Evolutionary conservation across 2,329 filamentous ascomycete species (phyloP), one percentile per base, ranked within the genome.

Genomic region (Pseudogymnoascus sp.): DNA sequence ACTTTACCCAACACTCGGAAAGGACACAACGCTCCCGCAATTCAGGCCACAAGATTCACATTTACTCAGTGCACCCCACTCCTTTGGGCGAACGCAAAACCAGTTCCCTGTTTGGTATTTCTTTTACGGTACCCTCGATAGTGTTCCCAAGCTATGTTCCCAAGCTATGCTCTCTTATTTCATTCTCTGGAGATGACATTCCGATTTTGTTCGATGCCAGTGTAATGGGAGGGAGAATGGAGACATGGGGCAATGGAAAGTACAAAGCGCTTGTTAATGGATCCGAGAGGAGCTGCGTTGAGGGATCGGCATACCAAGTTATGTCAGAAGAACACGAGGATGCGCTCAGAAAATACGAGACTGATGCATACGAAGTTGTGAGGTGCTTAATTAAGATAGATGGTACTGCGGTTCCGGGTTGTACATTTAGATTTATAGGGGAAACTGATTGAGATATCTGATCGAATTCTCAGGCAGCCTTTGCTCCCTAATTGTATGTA

Each of bases 111-210:
- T 80, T 0, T 77, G 73, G 71, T 78, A 78, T 65, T 79, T 78
- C 68, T 78, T 78, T 65, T 78, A 79, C 64, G 75, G 76, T 11
- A 78, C 73, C 0, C 69, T 78, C 2, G 72, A 69, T 1, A 69
- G 76, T 8, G 60, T 70, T 0, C 63, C 61, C 0, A 64, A 75
- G 4, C 71, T 79, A 1, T 62, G 61, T 5, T 66, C 71, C 61
- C 0, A 64, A 75, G 4, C 71, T 79, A 1, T 62, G 61, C 5
- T 66, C 71, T 14, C 70, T 77, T 0, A 68, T 78, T 11, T 67
- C 69, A 2, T 64, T 76, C 8, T 11, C 59, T 1, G 63, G 65
- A 25, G 61, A 70, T 2, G 50, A 69, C 8, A 59, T 66, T 23
- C 72, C 72, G 0, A 10, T 62, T 8, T 63, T 73, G 25, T 42